Percentiles rank a stretch among this genome's conserved stretches.
Evolutionary conservation across 208 protist genomes (phyloP).

Genomic region (Angomonas deanei): DNA sequence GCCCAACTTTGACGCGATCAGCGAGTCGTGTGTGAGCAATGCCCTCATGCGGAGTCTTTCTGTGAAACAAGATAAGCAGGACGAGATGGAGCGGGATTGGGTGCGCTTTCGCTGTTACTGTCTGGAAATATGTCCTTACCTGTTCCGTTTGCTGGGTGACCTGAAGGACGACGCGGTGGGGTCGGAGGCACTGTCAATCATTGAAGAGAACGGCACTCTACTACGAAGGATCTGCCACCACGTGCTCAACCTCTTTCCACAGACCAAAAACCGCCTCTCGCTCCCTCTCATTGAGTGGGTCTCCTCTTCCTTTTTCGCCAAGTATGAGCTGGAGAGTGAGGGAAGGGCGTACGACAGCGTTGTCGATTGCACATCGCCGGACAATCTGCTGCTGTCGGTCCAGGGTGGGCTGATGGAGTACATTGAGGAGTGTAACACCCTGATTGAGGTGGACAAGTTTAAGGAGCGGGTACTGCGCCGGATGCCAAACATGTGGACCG

Average conservation of each 20-base stretch:
- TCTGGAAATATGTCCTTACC: slow-evolving; percentile 22
- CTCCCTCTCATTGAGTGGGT: slow-evolving; percentile 33
- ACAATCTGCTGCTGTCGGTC: slow-evolving; percentile 38
- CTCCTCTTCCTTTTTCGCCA: slow-evolving; percentile 10
- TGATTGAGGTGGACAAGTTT: slow-evolving; percentile 20
- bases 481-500: slow-evolving; percentile 20
- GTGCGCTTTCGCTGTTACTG: slow-evolving; percentile 25
- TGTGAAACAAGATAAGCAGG: neutral
- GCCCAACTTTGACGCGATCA: slow-evolving; percentile 5
- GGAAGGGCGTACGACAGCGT: slow-evolving; percentile 1
- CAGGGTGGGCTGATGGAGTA: slow-evolving; percentile 26
- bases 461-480: slow-evolving; percentile 24
- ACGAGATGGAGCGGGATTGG: slow-evolving; percentile 25
- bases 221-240: slow-evolving; percentile 19
- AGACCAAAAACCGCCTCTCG: slow-evolving; percentile 13
- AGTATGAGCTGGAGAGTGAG: neutral
- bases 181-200: neutral
- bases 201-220: slow-evolving; percentile 12
- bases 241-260: slow-evolving; percentile 30
- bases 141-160: slow-evolving; percentile 16
- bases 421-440: slow-evolving; percentile 28
- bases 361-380: slow-evolving; percentile 38
- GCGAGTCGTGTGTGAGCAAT: neutral
- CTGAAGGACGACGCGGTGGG: slow-evolving; percentile 17
- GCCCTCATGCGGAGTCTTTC: neutral